phyloP scores from a whole-genome alignment of 75 land plant genomes.

The Picea sitchensis region DNA sequence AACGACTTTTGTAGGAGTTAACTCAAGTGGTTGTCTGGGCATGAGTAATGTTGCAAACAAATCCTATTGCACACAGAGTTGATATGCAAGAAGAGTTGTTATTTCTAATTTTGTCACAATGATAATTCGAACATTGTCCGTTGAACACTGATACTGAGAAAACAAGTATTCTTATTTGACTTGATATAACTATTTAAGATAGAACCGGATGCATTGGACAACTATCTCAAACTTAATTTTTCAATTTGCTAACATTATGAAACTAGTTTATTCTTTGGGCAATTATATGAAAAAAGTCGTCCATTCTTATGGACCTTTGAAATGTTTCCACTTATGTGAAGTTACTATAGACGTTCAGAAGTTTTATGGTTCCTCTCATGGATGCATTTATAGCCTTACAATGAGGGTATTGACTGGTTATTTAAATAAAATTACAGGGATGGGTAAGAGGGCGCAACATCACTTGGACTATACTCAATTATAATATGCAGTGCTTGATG shows the following conservation, averaged over 20 bases:
- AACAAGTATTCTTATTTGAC: no score
- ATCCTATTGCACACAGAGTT: no score
- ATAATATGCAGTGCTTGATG: constrained; percentile 87
- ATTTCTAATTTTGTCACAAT: no score
- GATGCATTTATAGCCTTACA: constrained; percentile 68
- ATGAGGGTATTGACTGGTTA: constrained; percentile 57
- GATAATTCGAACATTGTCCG: no score
- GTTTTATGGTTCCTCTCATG: constrained; percentile 44
- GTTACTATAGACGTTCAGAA: constrained; percentile 65
- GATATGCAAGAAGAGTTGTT: no score
- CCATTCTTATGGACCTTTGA: constrained; percentile 49
- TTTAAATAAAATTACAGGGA: constrained; percentile 65
- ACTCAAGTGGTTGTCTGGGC: no score
- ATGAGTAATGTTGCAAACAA: no score
- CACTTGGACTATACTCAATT: constrained; percentile 59
- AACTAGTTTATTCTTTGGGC: constrained; percentile 35
- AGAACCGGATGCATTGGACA: no score
- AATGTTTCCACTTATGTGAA: constrained; percentile 56
- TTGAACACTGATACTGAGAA: no score
- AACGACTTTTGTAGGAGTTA: no score
- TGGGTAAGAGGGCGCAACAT: constrained; percentile 72
- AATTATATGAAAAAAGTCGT: constrained; percentile 37
- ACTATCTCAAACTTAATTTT: constrained; percentile 22
- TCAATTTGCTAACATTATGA: constrained; percentile 48
- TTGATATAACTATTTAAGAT: no score